Evolutionary conservation across 2,329 filamentous ascomycete species (phyloP), one percentile per base, ranked within the genome.

Genomic region (Trichophyton mentagrophytes): DNA sequence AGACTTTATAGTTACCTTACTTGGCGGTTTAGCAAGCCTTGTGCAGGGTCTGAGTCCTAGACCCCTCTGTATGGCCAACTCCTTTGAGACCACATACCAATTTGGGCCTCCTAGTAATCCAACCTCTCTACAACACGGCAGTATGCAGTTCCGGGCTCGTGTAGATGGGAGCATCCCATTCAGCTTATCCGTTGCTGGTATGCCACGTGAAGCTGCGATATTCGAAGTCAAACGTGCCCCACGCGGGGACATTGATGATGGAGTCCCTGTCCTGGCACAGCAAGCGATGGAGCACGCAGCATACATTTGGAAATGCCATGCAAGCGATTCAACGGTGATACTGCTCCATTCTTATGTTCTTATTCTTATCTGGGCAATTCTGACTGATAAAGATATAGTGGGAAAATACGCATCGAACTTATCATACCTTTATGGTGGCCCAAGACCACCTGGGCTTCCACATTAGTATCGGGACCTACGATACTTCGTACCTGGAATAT

Each of bases 161-260:
- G 60, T 63, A 38, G 61, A 63, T 57, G 63, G 61, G 38, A 63
- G 63, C 42, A 64, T 63, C 46, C 63, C 61, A 22, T 63, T 60
- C 20, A 44, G 60, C 57, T 9, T 49, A 58, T 60, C 63, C 53
- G 40, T 53, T 25, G 57, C 25, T 36, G 30, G 30, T 2, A 60
- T 38, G 46, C 57, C 53, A 57, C 60, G 57, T 44, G 61, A 64
- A 61, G 61, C 44, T 7, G 58, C 36, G 3, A 64, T 64, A 38
- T 63, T 64, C 9, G 61, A 64, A 53, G 63, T 58, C 38, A 64
- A 64, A 53, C 60, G 60, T 3, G 53, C 57, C 33, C n/a, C 13
- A 8, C 58, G 61, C 3, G 22, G 22, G 22, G 22, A 22, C 22
- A 22, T 22, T 22, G 22, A 22, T 3, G 22, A 22, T 22, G 22